Percentiles rank a stretch among this genome's conserved stretches.
Conservation (phyloP, 306 rosid genomes). For the Trichosanthes cucumerina region DNA sequence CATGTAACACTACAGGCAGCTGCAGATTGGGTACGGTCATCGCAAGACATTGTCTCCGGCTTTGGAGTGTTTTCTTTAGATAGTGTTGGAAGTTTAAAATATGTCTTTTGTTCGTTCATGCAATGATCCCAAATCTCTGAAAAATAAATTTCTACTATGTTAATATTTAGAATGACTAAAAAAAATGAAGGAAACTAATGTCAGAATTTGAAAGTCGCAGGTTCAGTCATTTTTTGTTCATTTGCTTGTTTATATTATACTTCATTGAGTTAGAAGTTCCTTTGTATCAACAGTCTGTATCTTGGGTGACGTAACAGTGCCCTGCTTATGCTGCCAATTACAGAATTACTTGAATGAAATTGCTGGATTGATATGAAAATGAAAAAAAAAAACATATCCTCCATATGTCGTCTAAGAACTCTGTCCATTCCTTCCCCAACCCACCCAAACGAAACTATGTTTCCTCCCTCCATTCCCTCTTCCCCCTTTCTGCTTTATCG, state of each 20-base stretch:
- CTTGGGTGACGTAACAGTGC: not conserved
- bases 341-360: not conserved
- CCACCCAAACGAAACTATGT: too few species aligned
- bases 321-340: not conserved
- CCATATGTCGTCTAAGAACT: not conserved
- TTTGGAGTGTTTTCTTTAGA: not conserved
- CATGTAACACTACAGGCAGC: slow-evolving; percentile 93
- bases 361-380: not conserved
- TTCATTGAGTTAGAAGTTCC: not conserved
- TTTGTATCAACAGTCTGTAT: not conserved
- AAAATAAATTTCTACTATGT: not conserved
- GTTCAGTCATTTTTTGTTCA: not conserved
- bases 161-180: not conserved
- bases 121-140: not conserved
- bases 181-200: not conserved
- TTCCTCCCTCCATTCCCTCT: not conserved
- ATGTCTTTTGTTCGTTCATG: not conserved
- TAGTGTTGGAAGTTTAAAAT: not conserved
- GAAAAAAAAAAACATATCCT: not conserved
- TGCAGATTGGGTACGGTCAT: slow-evolving; percentile 47
- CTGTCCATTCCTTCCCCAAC: not conserved
- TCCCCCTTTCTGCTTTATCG: not conserved
- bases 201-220: not conserved
- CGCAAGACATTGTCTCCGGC: not conserved
- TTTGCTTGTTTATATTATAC: not conserved